Percentiles rank a stretch among this genome's conserved stretches.
Conservation (phyloP, 805 yeast species). For the Zygosaccharomyces siamensis region DNA sequence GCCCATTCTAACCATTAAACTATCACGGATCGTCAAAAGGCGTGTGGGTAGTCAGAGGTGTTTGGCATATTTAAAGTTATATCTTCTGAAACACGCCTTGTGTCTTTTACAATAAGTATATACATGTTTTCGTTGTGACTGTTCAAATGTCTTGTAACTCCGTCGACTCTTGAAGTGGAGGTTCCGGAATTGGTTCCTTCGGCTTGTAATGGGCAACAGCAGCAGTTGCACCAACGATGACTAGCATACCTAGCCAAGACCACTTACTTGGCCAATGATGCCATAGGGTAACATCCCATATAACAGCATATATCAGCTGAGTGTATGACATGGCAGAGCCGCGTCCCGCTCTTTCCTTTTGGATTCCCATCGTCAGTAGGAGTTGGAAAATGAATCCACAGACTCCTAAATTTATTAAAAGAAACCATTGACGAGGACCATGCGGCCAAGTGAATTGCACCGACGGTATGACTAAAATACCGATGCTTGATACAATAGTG, state of each 20-base stretch:
- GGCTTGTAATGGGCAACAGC: constrained; percentile 53
- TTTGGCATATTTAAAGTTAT: neutral
- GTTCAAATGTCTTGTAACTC: constrained; percentile 6
- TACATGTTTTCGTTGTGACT: neutral
- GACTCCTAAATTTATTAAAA: constrained; percentile 58
- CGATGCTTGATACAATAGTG: constrained; percentile 48
- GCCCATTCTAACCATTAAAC: constrained; percentile 7
- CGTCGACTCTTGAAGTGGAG: constrained; percentile 6
- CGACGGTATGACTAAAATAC: constrained; percentile 53
- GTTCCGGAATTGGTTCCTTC: constrained; percentile 11
- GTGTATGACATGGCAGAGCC: constrained; percentile 73
- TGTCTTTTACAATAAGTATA: neutral
- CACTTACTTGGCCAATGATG: constrained; percentile 65
- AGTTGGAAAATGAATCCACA: constrained; percentile 83
- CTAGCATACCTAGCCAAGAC: constrained; percentile 62
- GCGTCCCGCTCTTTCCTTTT: constrained; percentile 70
- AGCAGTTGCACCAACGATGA: constrained; percentile 64
- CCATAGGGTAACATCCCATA: constrained; percentile 72
- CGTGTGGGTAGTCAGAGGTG: too few relatives aligned
- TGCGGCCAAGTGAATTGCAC: constrained; percentile 58
- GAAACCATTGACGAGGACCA: constrained; percentile 58
- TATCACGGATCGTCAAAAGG: neutral
- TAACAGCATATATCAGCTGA: constrained; percentile 69
- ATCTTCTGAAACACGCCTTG: neutral
- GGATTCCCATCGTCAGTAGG: constrained; percentile 74